Percentiles rank a stretch among this genome's conserved stretches.
Evolutionary conservation across 441 rosid species (phyloP).

Genomic region (Syzygium malaccense): DNA sequence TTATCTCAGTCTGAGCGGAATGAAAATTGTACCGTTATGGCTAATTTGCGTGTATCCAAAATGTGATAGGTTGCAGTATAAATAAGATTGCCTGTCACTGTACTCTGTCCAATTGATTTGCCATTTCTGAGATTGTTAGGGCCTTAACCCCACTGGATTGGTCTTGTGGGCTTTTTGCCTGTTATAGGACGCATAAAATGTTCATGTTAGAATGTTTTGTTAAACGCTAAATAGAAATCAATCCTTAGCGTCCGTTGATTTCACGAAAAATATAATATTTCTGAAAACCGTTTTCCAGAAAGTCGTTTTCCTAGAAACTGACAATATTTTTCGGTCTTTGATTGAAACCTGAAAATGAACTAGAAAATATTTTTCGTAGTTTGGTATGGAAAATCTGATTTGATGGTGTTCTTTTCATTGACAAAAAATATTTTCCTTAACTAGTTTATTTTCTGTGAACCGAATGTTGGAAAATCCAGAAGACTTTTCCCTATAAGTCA

Average conservation of each 20-base stretch:
- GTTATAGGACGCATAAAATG: not conserved
- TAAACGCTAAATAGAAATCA: not conserved
- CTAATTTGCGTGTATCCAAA: not conserved
- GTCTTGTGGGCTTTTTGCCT: not conserved
- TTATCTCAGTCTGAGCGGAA: not conserved
- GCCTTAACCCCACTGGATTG: not conserved
- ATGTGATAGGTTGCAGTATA: not conserved
- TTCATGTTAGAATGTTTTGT: not conserved
- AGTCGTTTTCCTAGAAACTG: too few species aligned
- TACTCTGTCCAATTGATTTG: not conserved
- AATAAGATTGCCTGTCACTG: not conserved
- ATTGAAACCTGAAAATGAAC: too few species aligned
- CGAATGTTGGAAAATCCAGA: too few species aligned
- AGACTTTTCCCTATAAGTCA: too few species aligned
- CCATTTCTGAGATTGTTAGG: not conserved
- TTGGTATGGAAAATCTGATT: too few species aligned
- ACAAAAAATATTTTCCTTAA: too few species aligned
- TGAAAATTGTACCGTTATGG: not conserved
- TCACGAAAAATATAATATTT: too few species aligned
- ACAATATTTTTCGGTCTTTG: too few species aligned
- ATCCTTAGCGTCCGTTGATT: not conserved
- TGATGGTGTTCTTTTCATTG: too few species aligned
- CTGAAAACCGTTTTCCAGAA: too few species aligned
- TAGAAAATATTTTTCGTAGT: too few species aligned
- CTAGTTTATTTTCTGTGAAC: too few species aligned